A percentile compares a stretch with the other conserved stretches of the same genome.
These are phyloP conservation scores for Lasiosphaeria miniovina DNA, from an alignment of 495 filamentous ascomycete genomes.

Conservation along the genomic window DNA sequence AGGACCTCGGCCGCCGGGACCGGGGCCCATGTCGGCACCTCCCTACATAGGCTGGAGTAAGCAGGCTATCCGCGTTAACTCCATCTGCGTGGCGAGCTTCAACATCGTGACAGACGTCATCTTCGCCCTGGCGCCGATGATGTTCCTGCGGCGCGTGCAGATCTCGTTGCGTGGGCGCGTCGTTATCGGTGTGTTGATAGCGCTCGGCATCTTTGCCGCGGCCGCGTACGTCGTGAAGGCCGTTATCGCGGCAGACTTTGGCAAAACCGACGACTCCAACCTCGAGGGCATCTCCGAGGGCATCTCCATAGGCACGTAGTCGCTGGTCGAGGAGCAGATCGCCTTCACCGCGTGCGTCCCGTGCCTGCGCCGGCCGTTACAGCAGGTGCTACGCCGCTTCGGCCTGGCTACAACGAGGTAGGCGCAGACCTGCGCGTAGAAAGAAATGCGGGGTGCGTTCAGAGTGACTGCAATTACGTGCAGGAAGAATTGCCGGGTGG, in stretches of 20 bases:
- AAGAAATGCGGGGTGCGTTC: no score
- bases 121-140: slow-evolving; percentile 21
- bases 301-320: slow-evolving; percentile 17
- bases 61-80: slow-evolving; percentile 12
- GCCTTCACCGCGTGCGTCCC: slow-evolving; percentile 23
- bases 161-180: slow-evolving; percentile 19
- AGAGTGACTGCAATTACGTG: no score
- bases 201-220: slow-evolving; percentile 18
- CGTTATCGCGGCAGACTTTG: slow-evolving; percentile 17
- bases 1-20: slow-evolving; percentile 24
- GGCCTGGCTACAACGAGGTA: slow-evolving; percentile 10
- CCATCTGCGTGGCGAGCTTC: slow-evolving; percentile 19
- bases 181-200: slow-evolving; percentile 20
- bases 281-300: slow-evolving; percentile 20
- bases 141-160: slow-evolving; percentile 18
- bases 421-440: no score
- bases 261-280: slow-evolving; percentile 14
- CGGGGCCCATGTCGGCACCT: slow-evolving; percentile 41
- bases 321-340: slow-evolving; percentile 19
- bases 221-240: slow-evolving; percentile 20
- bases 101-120: slow-evolving; percentile 22
- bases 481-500: no score
- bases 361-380: slow-evolving; percentile 16
- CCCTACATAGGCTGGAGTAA: slow-evolving; percentile 37
- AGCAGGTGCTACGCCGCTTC: slow-evolving; percentile 12